Evolutionary conservation across 768 basidiomycete species (phyloP).

Genomic region (Boletus rex-veris): DNA sequence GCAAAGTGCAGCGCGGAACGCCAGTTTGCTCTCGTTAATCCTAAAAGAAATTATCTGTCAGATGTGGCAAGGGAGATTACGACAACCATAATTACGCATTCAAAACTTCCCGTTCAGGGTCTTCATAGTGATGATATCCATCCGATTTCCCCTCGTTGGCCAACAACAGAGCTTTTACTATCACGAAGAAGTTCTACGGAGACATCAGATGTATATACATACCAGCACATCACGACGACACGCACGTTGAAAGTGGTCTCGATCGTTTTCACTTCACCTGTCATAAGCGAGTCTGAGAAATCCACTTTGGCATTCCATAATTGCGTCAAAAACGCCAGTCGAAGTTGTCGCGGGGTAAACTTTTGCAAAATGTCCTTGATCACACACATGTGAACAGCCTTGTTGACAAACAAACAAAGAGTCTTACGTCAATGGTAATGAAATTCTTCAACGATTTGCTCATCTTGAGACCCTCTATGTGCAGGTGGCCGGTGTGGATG

Average conservation of each 20-base stretch:
- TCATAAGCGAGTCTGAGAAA: slow-evolving; percentile 88
- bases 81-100: slow-evolving; percentile 44
- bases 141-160: slow-evolving; percentile 49
- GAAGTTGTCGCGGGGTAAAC: slow-evolving; percentile 82
- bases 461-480: slow-evolving; percentile 99
- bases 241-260: slow-evolving; percentile 85
- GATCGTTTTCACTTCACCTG: slow-evolving; percentile 80
- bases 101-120: slow-evolving; percentile 65
- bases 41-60: slow-evolving; percentile 38
- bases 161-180: slow-evolving; percentile 73
- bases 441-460: slow-evolving; percentile 99
- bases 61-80: slow-evolving; percentile 1
- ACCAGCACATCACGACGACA: slow-evolving; percentile 3
- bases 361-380: slow-evolving; percentile 78
- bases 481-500: slow-evolving; percentile 95
- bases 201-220: slow-evolving; percentile 2
- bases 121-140: slow-evolving; percentile 62
- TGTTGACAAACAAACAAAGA: background rate
- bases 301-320: slow-evolving; percentile 92
- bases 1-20: slow-evolving; percentile 84
- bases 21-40: slow-evolving; percentile 66
- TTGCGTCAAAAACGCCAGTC: slow-evolving; percentile 87
- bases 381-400: too few species aligned
- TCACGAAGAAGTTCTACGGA: slow-evolving; percentile 88
- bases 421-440: slow-evolving; percentile 86